Base-by-base conservation (phyloP, 2,329 filamentous ascomycete species). In the Annulohypoxylon truncatum region DNA sequence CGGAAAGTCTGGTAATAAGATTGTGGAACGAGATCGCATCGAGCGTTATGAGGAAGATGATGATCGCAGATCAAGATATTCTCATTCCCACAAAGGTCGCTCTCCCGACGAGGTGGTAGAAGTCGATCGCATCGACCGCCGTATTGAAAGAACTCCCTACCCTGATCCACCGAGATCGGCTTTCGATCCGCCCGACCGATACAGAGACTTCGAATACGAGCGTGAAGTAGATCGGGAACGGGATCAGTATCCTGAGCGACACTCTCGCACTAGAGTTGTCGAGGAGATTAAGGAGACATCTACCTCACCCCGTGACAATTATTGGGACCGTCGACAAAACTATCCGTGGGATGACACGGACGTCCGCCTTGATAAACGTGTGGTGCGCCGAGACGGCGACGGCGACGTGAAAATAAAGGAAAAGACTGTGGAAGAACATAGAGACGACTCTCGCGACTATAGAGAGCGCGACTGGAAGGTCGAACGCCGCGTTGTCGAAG, bases 351-450 rank as follows among this genome's bases (percentile, higher is more conserved):
- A 77, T 26, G 79, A 80, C 26, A 76, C 73, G 46, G 82, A 84
- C 20, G 76, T 83, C 35, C 79, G 80, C 8, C 64, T 82, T 40
- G 82, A 83, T 61, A 80, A 79, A 62, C 78, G 80, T 9, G 62
- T 82, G 42, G 77, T 80, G 58, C 79, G 77, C 60, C 77, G 79
- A 15, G 81, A 82, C 22, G 62, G 70, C 33, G 82, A 84, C 24
- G 82, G 83, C 54, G 86, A 89, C 22, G 71, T 88, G 33, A 82
- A 84, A 57, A 77, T 88, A 66, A 85, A 89, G 70, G 84, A 84
- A 71, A 84, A 84, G 55, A 80, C 80, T 13, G 80, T 87, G 58
- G 84, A 87, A 68, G 64, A 73, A 8, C 70, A 67, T 8, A 71
- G 53, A 35, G 72, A 77, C 8, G 70, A 75, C 3, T 67, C 66